Evolutionary conservation across 1,139 yeast species (phyloP).

Genomic region (Yamadazyma songkhlaensis): DNA sequence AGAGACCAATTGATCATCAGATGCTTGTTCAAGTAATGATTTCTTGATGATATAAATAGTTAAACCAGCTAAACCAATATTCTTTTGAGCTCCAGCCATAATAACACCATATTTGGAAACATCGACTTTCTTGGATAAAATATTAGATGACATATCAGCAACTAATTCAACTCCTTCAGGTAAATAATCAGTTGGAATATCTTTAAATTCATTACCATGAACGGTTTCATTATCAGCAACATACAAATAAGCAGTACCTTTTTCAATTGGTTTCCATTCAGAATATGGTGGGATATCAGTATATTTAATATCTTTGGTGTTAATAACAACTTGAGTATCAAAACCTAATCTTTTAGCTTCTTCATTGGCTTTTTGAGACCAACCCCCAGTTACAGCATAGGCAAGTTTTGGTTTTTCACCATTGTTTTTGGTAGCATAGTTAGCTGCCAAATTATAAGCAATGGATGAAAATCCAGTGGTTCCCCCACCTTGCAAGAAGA

Average conservation of each 20-base stretch:
- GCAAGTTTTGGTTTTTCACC: constrained; percentile 80
- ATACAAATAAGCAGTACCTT: constrained; percentile 73
- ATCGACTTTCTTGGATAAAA: constrained; percentile 77
- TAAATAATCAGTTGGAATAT: constrained; percentile 45
- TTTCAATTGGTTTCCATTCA: constrained; percentile 53
- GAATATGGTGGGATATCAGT: constrained; percentile 67
- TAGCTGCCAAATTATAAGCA: constrained; percentile 78
- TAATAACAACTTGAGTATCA: constrained; percentile 66
- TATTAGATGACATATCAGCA: constrained; percentile 93
- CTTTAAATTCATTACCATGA: constrained; percentile 82
- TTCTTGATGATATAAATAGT: constrained; percentile 89
- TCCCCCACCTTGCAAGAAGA: constrained; percentile 97
- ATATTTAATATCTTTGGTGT: constrained; percentile 63
- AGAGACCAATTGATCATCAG: constrained; percentile 57
- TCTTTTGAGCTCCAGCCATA: constrained; percentile 96
- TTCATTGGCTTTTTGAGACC: constrained; percentile 86
- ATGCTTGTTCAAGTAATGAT: constrained; percentile 63
- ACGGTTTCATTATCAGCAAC: constrained; percentile 97
- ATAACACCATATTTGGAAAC: constrained; percentile 82
- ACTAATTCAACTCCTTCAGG: constrained; percentile 76
- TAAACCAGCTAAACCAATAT: constrained; percentile 94
- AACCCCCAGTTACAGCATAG: constrained; percentile 85
- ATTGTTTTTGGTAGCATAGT: constrained; percentile 57
- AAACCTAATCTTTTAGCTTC: constrained; percentile 86
- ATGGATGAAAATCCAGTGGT: constrained; percentile 91